Percentiles rank a stretch among this genome's conserved stretches.
phyloP scores from a whole-genome alignment of 1,284 basidiomycete species.

The Apiotrichum sp. region DNA sequence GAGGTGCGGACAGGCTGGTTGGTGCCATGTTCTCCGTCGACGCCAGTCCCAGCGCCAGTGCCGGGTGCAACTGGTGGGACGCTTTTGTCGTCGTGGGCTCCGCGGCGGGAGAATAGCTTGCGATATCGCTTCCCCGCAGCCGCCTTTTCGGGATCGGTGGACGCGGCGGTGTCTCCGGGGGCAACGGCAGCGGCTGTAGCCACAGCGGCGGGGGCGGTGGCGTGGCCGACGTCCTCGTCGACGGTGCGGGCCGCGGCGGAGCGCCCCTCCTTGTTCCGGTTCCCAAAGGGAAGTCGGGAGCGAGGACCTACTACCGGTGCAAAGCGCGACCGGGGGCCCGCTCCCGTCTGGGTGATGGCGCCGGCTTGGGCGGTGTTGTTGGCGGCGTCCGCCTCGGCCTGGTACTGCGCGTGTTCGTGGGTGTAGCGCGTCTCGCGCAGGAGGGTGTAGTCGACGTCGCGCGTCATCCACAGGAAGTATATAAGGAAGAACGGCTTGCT shows the following conservation, averaged over 20 bases:
- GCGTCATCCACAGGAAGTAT: conserved; percentile 21
- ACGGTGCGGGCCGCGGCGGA: neutral
- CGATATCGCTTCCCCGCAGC: conserved; percentile 2
- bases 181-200: neutral
- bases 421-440: conserved; percentile 27
- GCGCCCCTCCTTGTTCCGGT: no score
- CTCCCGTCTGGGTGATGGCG: conserved; percentile 1
- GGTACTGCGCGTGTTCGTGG: conserved; percentile 5
- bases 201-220: no score
- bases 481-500: conserved; percentile 48
- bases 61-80: neutral
- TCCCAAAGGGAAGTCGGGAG: no score
- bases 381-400: neutral
- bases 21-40: no score
- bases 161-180: no score
- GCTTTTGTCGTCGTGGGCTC: conserved; percentile 21
- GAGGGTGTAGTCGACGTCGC: conserved; percentile 30
- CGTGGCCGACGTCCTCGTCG: neutral
- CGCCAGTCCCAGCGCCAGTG: neutral
- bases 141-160: conserved; percentile 7
- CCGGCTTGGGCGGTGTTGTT: neutral
- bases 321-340: conserved; percentile 9
- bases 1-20: neutral
- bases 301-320: neutral
- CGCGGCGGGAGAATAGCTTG: conserved; percentile 26